Percentiles rank a stretch among this genome's conserved stretches.
phyloP scores from a whole-genome alignment of 2,329 filamentous ascomycete genomes.

The Elsinoe batatas region DNA sequence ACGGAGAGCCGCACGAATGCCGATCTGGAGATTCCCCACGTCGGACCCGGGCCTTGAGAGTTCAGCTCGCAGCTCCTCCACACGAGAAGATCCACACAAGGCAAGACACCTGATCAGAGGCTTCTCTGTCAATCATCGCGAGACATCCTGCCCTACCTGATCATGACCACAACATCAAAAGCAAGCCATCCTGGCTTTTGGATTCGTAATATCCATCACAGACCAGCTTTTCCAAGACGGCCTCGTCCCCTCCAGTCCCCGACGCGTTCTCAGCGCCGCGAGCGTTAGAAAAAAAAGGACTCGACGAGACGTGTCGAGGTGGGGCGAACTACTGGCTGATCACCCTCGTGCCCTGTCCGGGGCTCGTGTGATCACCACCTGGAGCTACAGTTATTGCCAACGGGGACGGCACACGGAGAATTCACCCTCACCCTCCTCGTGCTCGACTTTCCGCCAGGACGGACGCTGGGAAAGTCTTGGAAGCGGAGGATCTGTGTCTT shows the following conservation, averaged over 20 bases:
- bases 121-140: neutral
- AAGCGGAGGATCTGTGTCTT: neutral
- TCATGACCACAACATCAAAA: neutral
- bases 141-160: neutral
- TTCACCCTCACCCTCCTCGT: neutral
- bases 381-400: neutral
- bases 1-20: neutral
- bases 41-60: too few relatives aligned
- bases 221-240: neutral
- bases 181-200: neutral
- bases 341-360: neutral
- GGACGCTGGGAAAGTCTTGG: neutral
- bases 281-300: neutral
- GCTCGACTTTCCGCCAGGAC: neutral
- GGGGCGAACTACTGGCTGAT: neutral
- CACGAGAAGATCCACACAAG: neutral
- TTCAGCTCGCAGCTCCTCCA: too few relatives aligned
- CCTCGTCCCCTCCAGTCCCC: neutral
- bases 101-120: neutral
- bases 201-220: neutral
- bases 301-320: neutral
- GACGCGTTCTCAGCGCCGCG: neutral
- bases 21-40: neutral
- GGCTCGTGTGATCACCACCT: neutral
- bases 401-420: slow-evolving; percentile 2